Evolutionary conservation across 805 yeast genomes (phyloP).

Genomic region (Nakazawaea ernobii): DNA sequence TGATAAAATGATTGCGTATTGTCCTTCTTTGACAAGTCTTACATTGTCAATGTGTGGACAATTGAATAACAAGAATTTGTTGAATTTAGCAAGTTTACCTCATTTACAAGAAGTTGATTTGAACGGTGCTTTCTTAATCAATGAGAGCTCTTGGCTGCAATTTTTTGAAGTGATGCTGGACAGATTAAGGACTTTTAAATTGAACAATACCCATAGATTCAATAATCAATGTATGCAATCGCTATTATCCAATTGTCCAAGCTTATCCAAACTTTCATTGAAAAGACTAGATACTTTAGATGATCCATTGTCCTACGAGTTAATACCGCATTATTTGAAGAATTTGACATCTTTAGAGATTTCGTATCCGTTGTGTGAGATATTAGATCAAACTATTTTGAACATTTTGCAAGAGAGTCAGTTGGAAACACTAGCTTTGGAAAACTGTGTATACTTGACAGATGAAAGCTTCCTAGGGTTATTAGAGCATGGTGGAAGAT

Average conservation of each 20-base stretch:
- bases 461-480: constrained; percentile 41
- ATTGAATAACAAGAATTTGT: constrained; percentile 68
- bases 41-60: constrained; percentile 92
- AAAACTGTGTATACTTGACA: constrained; percentile 70
- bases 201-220: constrained; percentile 82
- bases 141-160: constrained; percentile 68
- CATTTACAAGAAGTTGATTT: constrained; percentile 51
- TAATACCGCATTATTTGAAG: constrained; percentile 59
- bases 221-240: constrained; percentile 57
- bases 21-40: constrained; percentile 65
- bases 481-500: constrained; percentile 14
- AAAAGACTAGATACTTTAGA: constrained; percentile 70
- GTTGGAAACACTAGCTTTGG: constrained; percentile 51
- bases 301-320: constrained; percentile 48
- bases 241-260: constrained; percentile 51
- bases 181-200: constrained; percentile 50
- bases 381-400: constrained; percentile 62
- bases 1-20: constrained; percentile 65
- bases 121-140: constrained; percentile 87
- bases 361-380: constrained; percentile 62
- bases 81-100: constrained; percentile 55
- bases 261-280: constrained; percentile 52
- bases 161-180: constrained; percentile 59
- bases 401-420: constrained; percentile 56
- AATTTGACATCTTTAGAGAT: constrained; percentile 56